These are phyloP conservation scores for Xerocomus brunneocitrinus DNA, from an alignment of 768 basidiomycete genomes.

Conservation along the genomic window DNA sequence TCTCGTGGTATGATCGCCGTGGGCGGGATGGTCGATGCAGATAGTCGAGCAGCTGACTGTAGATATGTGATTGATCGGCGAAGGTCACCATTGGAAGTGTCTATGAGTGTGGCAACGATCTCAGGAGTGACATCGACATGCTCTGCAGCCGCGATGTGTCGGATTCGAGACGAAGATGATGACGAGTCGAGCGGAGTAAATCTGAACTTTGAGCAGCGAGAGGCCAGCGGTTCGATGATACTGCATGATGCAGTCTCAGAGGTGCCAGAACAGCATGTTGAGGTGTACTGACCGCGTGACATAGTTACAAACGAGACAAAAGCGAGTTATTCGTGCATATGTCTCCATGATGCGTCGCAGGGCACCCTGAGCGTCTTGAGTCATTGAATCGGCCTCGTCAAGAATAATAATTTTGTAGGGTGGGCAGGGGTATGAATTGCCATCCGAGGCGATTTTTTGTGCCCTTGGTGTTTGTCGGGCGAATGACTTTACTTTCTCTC, in stretches of 20 bases:
- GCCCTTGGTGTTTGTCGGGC: slow-evolving; percentile 88
- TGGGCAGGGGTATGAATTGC: slow-evolving; percentile 88
- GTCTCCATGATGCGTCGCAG: slow-evolving; percentile 99
- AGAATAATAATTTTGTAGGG: slow-evolving; percentile 99
- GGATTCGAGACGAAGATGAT: slow-evolving; percentile 71
- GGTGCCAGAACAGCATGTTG: background rate
- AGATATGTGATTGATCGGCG: slow-evolving; percentile 96
- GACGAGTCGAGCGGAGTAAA: slow-evolving; percentile 86
- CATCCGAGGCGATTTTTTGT: slow-evolving; percentile 66
- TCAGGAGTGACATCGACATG: slow-evolving; percentile 50
- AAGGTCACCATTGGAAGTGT: slow-evolving; percentile 84
- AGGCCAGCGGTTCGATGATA: slow-evolving; percentile 97
- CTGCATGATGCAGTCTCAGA: slow-evolving; percentile 37
- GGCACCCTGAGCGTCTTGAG: slow-evolving; percentile 97
- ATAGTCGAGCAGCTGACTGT: slow-evolving; percentile 89
- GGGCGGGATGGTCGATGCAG: slow-evolving; percentile 67
- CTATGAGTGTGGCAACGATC: slow-evolving; percentile 71
- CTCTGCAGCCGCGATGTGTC: slow-evolving; percentile 78
- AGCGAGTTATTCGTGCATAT: slow-evolving; percentile 94
- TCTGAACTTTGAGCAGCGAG: slow-evolving; percentile 98
- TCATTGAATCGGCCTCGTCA: slow-evolving; percentile 99
- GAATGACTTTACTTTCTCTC: slow-evolving; percentile 98
- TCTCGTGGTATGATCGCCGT: slow-evolving; percentile 69
- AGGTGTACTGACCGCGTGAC: slow-evolving; percentile 76
- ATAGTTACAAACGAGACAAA: slow-evolving; percentile 98